These are phyloP conservation scores for Xylariaceae sp. DNA, from an alignment of 2,329 filamentous ascomycete species.

Conservation along the genomic window DNA sequence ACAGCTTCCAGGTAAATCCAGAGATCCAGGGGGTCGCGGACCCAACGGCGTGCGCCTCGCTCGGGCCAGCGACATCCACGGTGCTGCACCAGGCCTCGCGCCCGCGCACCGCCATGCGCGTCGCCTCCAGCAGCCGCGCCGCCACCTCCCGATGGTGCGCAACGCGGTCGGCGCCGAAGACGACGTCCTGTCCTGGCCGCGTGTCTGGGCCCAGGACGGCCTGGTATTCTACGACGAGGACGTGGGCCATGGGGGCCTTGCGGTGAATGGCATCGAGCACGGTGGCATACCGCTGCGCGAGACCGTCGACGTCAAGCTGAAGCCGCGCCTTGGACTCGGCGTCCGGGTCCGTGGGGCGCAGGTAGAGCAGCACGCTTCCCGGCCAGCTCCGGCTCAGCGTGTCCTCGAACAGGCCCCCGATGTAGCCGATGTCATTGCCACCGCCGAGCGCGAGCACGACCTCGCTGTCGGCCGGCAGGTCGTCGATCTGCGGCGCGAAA, in stretches of 20 bases:
- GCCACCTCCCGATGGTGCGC: constrained; percentile 35
- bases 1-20: constrained; percentile 37
- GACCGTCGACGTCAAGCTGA: constrained; percentile 28
- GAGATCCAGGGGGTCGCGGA: constrained; percentile 40
- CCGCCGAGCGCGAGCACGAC: constrained; percentile 46
- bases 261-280: constrained; percentile 35
- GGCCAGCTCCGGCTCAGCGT: constrained; percentile 31
- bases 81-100: constrained; percentile 38
- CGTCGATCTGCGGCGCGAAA: constrained; percentile 45
- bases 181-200: constrained; percentile 33
- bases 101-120: constrained; percentile 30
- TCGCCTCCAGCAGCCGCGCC: constrained; percentile 34
- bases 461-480: constrained; percentile 43
- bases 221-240: constrained; percentile 50
- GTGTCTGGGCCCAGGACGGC: constrained; percentile 41
- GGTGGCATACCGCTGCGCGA: constrained; percentile 35
- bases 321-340: constrained; percentile 9
- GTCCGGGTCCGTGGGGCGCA: constrained; percentile 24
- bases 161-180: constrained; percentile 36
- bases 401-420: constrained; percentile 44
- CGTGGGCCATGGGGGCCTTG: constrained; percentile 49
- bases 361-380: constrained; percentile 19
- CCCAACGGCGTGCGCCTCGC: constrained; percentile 38
- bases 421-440: constrained; percentile 48
- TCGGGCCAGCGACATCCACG: constrained; percentile 34